Evolutionary conservation across 345 rosid species (phyloP), one percentile per base, ranked within the genome.

Genomic region (Euclidium syriacum): DNA sequence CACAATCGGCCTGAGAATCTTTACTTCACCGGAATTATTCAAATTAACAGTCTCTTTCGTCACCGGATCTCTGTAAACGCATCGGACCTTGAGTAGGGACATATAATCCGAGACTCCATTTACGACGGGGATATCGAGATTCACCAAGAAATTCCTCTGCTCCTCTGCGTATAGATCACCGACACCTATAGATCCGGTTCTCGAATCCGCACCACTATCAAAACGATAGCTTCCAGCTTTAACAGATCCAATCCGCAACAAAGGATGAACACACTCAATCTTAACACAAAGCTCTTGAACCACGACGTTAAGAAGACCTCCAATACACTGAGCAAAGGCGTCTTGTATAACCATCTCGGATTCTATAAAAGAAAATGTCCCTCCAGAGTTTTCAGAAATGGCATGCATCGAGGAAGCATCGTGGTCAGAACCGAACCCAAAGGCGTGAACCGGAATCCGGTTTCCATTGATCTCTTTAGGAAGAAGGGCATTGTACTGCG

Each of bases 271-370:
- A 20, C 88, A 84, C 65, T 88, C 91, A 1, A 90, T 39, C 70
- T 53, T 75, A 40, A 91, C 83, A 44, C 63, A 71, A 3, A 85
- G 73, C 68, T 86, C 96, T 73, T 90, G 97, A 56, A 74, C 86
- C 16, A 95, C 96, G 22, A 95, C 99, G 51, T 95, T 95, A 36
- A 95, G 78, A 47, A 95, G 83, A 32, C 99, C 99, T 11, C 97
- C 99, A 57, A 95, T 90, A 72, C 99, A 95, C 73, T 95, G 99
- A 3, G 99, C 99, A 71, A 95, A 90, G 16, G 99, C 97, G 75
- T 95, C 99, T 78, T 95, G 99, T 63, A 95, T 88, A 44, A 81
- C 87, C 23, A 73, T 78, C 68, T 90, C 99, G 4, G 92, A 81
- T 77, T 90, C 99, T 58, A 90, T 85, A 72, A 95, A 95, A 54